phyloP scores from a whole-genome alignment of 73 alveolate genomes.

The Paramecium caudatum region DNA sequence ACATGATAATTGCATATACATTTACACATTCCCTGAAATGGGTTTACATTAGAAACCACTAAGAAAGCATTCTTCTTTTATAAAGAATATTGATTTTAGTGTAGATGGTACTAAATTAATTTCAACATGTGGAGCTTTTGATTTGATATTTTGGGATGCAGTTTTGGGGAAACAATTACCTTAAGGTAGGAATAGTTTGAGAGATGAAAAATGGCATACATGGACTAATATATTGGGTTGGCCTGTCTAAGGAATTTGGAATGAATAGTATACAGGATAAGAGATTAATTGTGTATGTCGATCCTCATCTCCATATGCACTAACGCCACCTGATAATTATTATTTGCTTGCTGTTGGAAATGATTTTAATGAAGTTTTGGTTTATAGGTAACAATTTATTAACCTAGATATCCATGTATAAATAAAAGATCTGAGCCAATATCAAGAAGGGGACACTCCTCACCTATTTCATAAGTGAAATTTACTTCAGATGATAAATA shows the following conservation, averaged over 20 bases:
- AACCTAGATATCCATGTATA: slow-evolving; percentile 90
- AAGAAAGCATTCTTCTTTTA: slow-evolving; percentile 89
- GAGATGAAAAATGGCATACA: slow-evolving; percentile 91
- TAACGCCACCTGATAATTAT: slow-evolving; percentile 76
- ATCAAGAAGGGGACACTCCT: slow-evolving; percentile 88
- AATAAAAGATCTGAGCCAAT: slow-evolving; percentile 82
- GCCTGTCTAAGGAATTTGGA: slow-evolving; percentile 96
- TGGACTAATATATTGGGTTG: slow-evolving; percentile 95
- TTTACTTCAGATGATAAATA: slow-evolving; percentile 87
- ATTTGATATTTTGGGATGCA: slow-evolving; percentile 92
- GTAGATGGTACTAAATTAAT: slow-evolving; percentile 84
- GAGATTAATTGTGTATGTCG: slow-evolving; percentile 92
- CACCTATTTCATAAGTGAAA: slow-evolving; percentile 91
- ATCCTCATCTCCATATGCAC: slow-evolving; percentile 66
- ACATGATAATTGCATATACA: slow-evolving; percentile 83
- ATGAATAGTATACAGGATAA: slow-evolving; percentile 88
- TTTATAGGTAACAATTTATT: slow-evolving; percentile 81
- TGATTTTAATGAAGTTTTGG: slow-evolving; percentile 72
- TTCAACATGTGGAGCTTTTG: slow-evolving; percentile 95
- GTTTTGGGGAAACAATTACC: slow-evolving; percentile 81
- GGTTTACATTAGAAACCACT: slow-evolving; percentile 67
- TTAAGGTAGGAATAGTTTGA: slow-evolving; percentile 85
- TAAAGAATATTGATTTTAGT: slow-evolving; percentile 95
- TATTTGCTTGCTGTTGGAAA: slow-evolving; percentile 93
- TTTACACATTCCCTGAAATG: slow-evolving; percentile 76